Evolutionary conservation across 805 yeast species (phyloP), one percentile per base, ranked within the genome.

Genomic region (Ascoidea rubescens): DNA sequence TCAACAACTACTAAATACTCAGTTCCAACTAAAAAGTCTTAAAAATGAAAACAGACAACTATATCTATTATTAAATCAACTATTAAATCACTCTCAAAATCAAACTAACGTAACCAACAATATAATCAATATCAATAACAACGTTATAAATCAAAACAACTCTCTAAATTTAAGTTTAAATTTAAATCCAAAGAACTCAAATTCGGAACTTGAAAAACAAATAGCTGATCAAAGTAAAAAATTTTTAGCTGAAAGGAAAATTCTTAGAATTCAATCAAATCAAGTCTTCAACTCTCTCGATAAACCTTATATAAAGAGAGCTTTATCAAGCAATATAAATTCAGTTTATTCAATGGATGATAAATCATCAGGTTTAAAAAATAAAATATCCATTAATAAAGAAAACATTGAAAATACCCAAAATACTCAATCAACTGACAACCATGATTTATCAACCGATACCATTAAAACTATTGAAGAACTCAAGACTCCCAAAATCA

Each of bases 31-130:
- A 17, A 49, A 50, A 31, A 45, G 50, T 42, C 31, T 52, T n/a
- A 53, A 51, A 30, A 50, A 49, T 8, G 56, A 53, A 32, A 55
- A 53, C 16, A 50, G 47, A 30, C 52, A 52, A 45, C 46, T 55
- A 17, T 48, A 51, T 30, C 50, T 50, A 16, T 53, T 51, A 31
- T 48, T 55, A 33, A 51, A 53, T 30, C 55, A 53, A 45, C 45
- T 55, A 28, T 37, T 55, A 37, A 14, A 14, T 37, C 8, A 8
- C 14, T 37, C 43, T 10, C 14, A 10, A 37, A 8, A 8, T 10
- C 14, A 8, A 10, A 10, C 43, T 10, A 10, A 10, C 8, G 2
- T 14, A 37, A 37, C 43, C 14, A 37, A 37, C 14, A 14, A 37
- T 10, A 37, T 10, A 10, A 37, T 37, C 14, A 37, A 37, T 37